Evolutionary conservation across 2,329 filamentous ascomycete species (phyloP).

Genomic region (Drechslerella coelobrocha): DNA sequence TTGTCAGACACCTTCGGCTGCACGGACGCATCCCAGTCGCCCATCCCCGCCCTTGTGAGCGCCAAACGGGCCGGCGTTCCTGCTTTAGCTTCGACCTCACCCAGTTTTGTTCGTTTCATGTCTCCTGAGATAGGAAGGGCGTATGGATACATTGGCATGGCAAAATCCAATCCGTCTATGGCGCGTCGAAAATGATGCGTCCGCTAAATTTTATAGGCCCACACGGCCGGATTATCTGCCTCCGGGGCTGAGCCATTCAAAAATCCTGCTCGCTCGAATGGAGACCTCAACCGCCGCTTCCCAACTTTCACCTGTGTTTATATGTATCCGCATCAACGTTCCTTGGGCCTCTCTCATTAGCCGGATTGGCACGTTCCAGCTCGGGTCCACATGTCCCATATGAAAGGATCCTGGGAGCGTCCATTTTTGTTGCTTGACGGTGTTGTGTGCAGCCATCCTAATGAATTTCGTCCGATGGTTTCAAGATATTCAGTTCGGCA

Average conservation of each 20-base stretch:
- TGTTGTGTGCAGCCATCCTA: constrained; percentile 13
- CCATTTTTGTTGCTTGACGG: too few species aligned
- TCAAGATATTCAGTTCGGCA: constrained; percentile 20
- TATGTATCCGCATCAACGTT: too few species aligned
- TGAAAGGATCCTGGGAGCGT: constrained; percentile 13
- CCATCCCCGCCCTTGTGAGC: constrained; percentile 16
- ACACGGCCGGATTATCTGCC: constrained; percentile 48
- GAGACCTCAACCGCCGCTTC: neutral
- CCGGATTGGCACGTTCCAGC: constrained; percentile 23
- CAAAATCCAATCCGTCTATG: neutral
- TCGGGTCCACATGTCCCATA: constrained; percentile 39
- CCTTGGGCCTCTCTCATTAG: too few species aligned
- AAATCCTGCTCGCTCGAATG: neutral
- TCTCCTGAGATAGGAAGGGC: neutral
- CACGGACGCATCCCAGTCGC: constrained; percentile 29
- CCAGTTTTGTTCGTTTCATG: constrained; percentile 29
- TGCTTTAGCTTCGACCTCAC: constrained; percentile 40
- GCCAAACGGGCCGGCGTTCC: constrained; percentile 50
- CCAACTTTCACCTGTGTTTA: too few species aligned
- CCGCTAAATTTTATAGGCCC: constrained; percentile 13
- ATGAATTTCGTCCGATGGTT: constrained; percentile 20
- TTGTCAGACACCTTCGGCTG: constrained; percentile 18
- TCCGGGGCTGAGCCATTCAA: too few species aligned
- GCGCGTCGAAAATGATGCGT: neutral
- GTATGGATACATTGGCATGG: constrained; percentile 4